Evolutionary conservation across 441 rosid genomes (phyloP).

Genomic region (Populus tomentosa): DNA sequence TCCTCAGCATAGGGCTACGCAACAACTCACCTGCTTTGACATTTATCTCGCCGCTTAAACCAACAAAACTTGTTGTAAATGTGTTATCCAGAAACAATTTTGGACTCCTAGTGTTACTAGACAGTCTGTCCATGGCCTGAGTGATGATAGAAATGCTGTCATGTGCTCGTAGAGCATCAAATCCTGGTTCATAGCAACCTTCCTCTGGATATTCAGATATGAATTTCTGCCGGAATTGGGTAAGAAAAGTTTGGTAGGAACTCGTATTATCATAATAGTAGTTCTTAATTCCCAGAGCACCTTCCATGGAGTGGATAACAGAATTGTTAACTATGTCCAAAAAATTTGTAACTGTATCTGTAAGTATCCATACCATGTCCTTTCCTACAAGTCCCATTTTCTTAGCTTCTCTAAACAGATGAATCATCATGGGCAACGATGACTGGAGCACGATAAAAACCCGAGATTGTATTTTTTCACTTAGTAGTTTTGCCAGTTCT

Average conservation of each 20-base stretch:
- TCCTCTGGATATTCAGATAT: conserved; percentile 23
- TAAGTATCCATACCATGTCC: conserved; percentile 44
- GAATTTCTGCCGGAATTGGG: conserved; percentile 19
- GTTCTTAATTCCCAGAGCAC: conserved; percentile 38
- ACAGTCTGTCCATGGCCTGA: conserved; percentile 7
- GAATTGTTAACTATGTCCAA: conserved; percentile 35
- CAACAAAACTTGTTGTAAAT: conserved; percentile 14
- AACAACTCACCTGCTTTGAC: conserved; percentile 20
- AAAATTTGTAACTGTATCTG: conserved; percentile 28
- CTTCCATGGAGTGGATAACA: conserved; percentile 40
- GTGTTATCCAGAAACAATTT: conserved; percentile 16
- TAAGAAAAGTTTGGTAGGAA: conserved; percentile 22
- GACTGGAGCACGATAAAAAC: conserved; percentile 42
- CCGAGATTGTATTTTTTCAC: too few relatives aligned
- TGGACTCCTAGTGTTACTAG: background rate
- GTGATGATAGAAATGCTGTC: conserved; percentile 23
- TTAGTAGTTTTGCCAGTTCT: too few relatives aligned
- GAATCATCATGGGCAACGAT: conserved; percentile 33
- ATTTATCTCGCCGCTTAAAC: conserved; percentile 31
- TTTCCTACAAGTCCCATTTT: conserved; percentile 30
- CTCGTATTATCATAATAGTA: conserved; percentile 14
- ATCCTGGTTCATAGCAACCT: conserved; percentile 23
- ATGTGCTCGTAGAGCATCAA: conserved; percentile 29
- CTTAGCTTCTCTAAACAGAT: conserved; percentile 39
- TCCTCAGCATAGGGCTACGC: conserved; percentile 3